These are phyloP conservation scores for Kondoa malvinella DNA, from an alignment of 768 basidiomycete genomes.

Conservation along the genomic window DNA sequence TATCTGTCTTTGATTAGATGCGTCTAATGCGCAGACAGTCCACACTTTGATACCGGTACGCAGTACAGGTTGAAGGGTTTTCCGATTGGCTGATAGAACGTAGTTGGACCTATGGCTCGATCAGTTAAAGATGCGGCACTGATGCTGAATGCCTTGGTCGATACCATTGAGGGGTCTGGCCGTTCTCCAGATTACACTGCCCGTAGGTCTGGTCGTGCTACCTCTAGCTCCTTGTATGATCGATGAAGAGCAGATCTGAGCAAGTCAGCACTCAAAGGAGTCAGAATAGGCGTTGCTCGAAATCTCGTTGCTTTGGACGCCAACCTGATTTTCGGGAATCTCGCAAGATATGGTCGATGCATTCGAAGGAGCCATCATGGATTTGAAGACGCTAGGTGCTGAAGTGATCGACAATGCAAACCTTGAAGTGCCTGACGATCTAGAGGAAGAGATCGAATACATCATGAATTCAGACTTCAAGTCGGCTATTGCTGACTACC, in stretches of 20 bases:
- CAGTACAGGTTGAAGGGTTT: not conserved
- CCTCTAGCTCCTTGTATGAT: too few species aligned
- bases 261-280: not conserved
- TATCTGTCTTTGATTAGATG: not conserved
- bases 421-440: not conserved
- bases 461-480: not conserved
- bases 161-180: slow-evolving; percentile 22
- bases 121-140: slow-evolving; percentile 43
- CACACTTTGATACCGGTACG: not conserved
- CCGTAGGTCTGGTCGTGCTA: too few species aligned
- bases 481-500: not conserved
- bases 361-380: not conserved
- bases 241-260: too few species aligned
- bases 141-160: slow-evolving; percentile 43
- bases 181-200: not conserved
- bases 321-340: not conserved
- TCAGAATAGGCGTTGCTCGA: not conserved
- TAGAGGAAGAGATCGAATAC: not conserved
- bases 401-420: not conserved
- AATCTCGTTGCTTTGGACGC: not conserved
- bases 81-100: slow-evolving; percentile 44
- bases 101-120: slow-evolving; percentile 42
- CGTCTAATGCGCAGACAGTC: not conserved
- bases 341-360: not conserved
- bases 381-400: not conserved